Evolutionary conservation across 768 basidiomycete genomes (phyloP).

Genomic region (Neoboletus subvelutipes): DNA sequence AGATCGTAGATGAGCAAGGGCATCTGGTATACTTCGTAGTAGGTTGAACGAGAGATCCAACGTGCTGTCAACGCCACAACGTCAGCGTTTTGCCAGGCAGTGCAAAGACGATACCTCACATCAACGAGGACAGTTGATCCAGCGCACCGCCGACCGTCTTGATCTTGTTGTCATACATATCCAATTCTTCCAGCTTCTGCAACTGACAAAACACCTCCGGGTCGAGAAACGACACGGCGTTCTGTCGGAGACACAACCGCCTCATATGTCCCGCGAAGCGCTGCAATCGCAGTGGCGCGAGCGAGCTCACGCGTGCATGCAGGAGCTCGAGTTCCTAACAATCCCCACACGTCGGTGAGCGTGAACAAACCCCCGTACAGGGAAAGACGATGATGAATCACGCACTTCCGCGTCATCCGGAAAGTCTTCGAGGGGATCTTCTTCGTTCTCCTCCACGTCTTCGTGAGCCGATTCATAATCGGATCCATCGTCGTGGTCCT

Average conservation of each 20-base stretch:
- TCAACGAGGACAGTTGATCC: constrained; percentile 51
- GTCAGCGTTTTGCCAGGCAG: neutral
- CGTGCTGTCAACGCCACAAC: constrained; percentile 44
- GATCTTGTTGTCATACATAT: constrained; percentile 95
- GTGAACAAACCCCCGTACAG: neutral
- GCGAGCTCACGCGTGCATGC: constrained; percentile 71
- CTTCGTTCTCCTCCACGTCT: constrained; percentile 48
- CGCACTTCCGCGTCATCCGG: constrained; percentile 84
- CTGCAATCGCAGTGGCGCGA: constrained; percentile 63
- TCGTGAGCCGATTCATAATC: constrained; percentile 43
- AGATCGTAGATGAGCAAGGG: constrained; percentile 53
- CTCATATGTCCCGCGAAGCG: constrained; percentile 71
- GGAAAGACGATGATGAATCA: neutral
- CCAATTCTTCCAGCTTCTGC: constrained; percentile 78
- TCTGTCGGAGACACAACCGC: constrained; percentile 84
- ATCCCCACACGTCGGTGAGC: neutral
- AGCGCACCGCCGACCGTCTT: constrained; percentile 71
- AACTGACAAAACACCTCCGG: constrained; percentile 68
- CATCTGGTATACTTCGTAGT: constrained; percentile 66
- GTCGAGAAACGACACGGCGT: constrained; percentile 71
- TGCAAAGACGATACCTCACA: constrained; percentile 40
- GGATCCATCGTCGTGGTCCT: constrained; percentile 28
- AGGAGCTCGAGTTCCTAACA: constrained; percentile 82
- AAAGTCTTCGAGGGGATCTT: constrained; percentile 71
- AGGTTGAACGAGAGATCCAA: constrained; percentile 97